Evolutionary conservation across 2,329 filamentous ascomycete genomes (phyloP).

Genomic region (Xylaria arbuscula): DNA sequence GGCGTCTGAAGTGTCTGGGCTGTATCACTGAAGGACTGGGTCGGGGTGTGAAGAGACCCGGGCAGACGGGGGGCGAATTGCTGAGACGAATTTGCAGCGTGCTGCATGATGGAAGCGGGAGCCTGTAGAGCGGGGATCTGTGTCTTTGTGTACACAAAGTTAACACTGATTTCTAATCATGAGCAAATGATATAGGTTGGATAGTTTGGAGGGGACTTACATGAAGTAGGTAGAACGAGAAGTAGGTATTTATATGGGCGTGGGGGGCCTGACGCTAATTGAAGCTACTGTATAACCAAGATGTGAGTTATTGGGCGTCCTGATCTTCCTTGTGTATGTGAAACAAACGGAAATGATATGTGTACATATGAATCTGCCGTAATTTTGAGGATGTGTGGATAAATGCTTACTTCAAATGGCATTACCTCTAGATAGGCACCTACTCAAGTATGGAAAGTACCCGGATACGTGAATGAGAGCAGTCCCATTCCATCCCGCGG

Average conservation of each 20-base stretch:
- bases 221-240: neutral
- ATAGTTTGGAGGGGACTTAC: constrained; percentile 9
- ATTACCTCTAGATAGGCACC: too few species aligned
- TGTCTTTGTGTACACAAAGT: neutral
- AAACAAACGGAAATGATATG: neutral
- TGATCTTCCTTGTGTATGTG: neutral
- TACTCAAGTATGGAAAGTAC: too few species aligned
- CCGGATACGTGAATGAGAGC: too few species aligned
- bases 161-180: neutral
- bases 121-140: neutral
- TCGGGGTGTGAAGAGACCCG: constrained; percentile 47
- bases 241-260: neutral
- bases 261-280: neutral
- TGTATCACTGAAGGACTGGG: constrained; percentile 47
- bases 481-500: too few species aligned
- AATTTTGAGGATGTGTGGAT: too few species aligned
- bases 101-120: constrained; percentile 26
- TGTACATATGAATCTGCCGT: too few species aligned
- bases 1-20: constrained; percentile 40
- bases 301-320: neutral
- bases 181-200: constrained; percentile 1
- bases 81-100: constrained; percentile 39
- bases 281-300: neutral
- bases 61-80: constrained; percentile 39
- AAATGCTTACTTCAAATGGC: too few species aligned